Conservation (phyloP, 805 yeast genomes). For the Candida easanensis region DNA sequence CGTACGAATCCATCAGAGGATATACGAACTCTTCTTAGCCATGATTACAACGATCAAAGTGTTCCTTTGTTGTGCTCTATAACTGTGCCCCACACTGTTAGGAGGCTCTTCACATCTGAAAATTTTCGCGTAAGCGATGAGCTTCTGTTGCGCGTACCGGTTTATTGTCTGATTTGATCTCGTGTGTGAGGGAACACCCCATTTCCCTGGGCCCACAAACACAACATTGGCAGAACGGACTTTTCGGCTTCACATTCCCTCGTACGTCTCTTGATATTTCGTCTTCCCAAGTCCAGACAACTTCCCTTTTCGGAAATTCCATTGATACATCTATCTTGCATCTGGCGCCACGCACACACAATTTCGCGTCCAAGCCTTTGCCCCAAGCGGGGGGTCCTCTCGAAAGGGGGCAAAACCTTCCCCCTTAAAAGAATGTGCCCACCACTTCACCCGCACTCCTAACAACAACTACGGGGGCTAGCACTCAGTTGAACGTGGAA, state of each 20-base stretch:
- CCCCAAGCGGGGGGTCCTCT: neutral
- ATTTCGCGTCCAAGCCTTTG: neutral
- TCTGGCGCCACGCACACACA: neutral
- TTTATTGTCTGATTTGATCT: too few relatives aligned
- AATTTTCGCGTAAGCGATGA: conserved; percentile 13
- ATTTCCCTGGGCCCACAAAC: too few relatives aligned
- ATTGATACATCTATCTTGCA: conserved; percentile 7
- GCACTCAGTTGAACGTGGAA: neutral
- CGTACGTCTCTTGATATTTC: neutral
- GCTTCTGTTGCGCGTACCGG: conserved; percentile 5
- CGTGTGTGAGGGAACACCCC: too few relatives aligned
- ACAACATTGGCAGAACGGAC: too few relatives aligned
- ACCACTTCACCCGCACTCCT: too few relatives aligned
- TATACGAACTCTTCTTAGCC: conserved; percentile 28
- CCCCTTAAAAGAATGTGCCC: too few relatives aligned
- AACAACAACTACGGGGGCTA: too few relatives aligned
- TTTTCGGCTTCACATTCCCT: too few relatives aligned
- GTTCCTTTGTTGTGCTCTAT: neutral
- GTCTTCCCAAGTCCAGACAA: too few relatives aligned
- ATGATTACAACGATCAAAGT: conserved; percentile 6
- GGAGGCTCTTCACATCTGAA: neutral
- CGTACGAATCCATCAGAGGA: too few relatives aligned
- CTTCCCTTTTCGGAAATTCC: conserved; percentile 10
- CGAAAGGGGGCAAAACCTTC: neutral
- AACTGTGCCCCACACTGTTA: neutral